Evolutionary conservation across 495 filamentous ascomycete species (phyloP), one percentile per base, ranked within the genome.

Genomic region (Aeminium ludgeri): DNA sequence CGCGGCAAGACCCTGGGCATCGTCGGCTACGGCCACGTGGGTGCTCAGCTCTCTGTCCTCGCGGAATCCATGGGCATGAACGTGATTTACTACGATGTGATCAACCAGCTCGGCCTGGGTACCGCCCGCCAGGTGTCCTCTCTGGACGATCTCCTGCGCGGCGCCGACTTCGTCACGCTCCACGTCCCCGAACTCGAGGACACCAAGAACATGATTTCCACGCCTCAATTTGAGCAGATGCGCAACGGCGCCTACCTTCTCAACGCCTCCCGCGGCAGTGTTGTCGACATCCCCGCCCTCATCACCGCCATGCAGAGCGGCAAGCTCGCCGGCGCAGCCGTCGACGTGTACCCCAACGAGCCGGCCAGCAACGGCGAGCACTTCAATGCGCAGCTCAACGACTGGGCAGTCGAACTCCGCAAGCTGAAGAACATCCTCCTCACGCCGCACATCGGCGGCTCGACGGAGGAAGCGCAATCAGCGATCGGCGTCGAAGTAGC

Each of bases 61-160:
- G 85, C 87, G 17, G 91, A 99, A 60, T 75, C 87, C 16, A 91
- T 99, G 82, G 87, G 91, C 19, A 94, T 99, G 86, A 74, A 68
- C 2, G 89, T 99, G 45, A 79, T 95, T 49, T 96, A 89, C 65
- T 95, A 87, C 55, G 91, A 99, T 60, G 73, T 91, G 7, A 59
- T 91, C 36, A 89, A 83, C 51, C 65, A 95, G 38, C 96, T 99
- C 87, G 79, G 81, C 18, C 60, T 99, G 53, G 91, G 91, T 32
- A 86, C 77, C 3, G 74, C 86, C 18, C 72, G 69, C 48, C 91
- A 96, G 54, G 78, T 95, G 33, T 66, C 78, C 4, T 80, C 68
- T 2, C 65, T 99, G 30, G 67, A 83, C 7, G 73, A 68, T 1
- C 74, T 96, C 13, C 71, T 99, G n/a, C 62, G 62, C 38, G 59